phyloP scores from a whole-genome alignment of 805 yeast genomes.

The Suhomyces pyralidae region DNA sequence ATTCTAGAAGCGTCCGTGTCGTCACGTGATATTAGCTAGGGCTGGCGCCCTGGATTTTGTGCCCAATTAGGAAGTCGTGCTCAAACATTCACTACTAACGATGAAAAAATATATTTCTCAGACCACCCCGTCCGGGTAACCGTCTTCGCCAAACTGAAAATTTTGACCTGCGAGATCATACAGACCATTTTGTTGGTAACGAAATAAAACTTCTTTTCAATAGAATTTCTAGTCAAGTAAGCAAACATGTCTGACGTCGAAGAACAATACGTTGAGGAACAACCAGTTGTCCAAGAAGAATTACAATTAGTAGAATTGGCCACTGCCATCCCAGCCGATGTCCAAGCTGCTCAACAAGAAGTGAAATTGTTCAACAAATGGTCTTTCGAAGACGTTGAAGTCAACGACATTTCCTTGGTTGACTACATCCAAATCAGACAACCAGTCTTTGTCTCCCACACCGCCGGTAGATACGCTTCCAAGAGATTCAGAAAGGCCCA shows the following conservation, averaged over 20 bases:
- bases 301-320: conserved; percentile 82
- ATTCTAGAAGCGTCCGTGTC: not conserved
- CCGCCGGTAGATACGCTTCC: conserved; percentile 99
- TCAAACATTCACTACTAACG: conserved; percentile 13
- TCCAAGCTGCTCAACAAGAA: conserved; percentile 93
- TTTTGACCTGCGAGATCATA: conserved; percentile 10
- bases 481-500: conserved; percentile 99
- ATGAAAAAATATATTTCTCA: conserved; percentile 10
- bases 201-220: conserved; percentile 4
- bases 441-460: conserved; percentile 97
- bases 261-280: conserved; percentile 51
- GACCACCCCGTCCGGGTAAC: conserved; percentile 16
- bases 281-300: conserved; percentile 84
- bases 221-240: conserved; percentile 4
- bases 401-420: conserved; percentile 95
- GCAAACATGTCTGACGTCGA: conserved; percentile 82
- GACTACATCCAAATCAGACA: conserved; percentile 98
- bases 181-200: not conserved
- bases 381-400: conserved; percentile 97
- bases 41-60: conserved; percentile 9
- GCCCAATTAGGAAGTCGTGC: conserved; percentile 13
- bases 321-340: conserved; percentile 94
- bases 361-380: conserved; percentile 99
- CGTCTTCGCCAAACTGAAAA: conserved; percentile 9
- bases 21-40: conserved; percentile 14